These are phyloP conservation scores for Ceratobasidium sp. DNA, from an alignment of 1,284 basidiomycete genomes.

Conservation along the genomic window DNA sequence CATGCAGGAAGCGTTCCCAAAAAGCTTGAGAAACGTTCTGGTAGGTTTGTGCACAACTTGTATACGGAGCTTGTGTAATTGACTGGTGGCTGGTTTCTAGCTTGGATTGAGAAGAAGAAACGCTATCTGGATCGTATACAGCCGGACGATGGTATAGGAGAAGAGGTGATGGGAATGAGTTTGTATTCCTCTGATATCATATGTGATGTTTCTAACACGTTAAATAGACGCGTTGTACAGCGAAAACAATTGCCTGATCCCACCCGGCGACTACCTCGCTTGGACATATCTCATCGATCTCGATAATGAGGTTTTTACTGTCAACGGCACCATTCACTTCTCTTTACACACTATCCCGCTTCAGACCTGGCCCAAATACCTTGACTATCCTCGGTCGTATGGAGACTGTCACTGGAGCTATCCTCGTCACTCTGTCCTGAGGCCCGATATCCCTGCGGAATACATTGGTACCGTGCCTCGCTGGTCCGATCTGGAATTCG, in stretches of 20 bases:
- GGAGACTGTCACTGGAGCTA: background rate
- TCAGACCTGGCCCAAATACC: background rate
- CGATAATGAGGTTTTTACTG: conserved; percentile 27
- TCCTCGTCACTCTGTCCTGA: background rate
- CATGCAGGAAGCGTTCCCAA: too few species aligned
- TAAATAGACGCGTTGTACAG: background rate
- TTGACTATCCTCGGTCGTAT: background rate
- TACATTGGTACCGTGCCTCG: conserved; percentile 9
- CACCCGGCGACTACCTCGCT: background rate
- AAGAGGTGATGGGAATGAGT: too few species aligned
- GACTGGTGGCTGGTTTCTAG: too few species aligned
- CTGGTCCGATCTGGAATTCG: background rate
- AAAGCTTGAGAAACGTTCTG: too few species aligned
- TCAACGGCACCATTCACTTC: conserved; percentile 11
- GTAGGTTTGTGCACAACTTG: too few species aligned
- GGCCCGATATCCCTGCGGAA: background rate
- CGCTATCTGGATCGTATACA: too few species aligned
- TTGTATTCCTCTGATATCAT: too few species aligned
- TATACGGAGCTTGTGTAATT: too few species aligned
- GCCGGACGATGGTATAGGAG: too few species aligned
- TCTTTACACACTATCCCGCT: background rate
- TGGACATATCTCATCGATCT: conserved; percentile 17
- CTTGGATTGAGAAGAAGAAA: too few species aligned
- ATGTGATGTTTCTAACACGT: too few species aligned
- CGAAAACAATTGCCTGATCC: conserved; percentile 23